Evolutionary conservation across 2,329 filamentous ascomycete species (phyloP).

Genomic region (Botrytis sinoallii): DNA sequence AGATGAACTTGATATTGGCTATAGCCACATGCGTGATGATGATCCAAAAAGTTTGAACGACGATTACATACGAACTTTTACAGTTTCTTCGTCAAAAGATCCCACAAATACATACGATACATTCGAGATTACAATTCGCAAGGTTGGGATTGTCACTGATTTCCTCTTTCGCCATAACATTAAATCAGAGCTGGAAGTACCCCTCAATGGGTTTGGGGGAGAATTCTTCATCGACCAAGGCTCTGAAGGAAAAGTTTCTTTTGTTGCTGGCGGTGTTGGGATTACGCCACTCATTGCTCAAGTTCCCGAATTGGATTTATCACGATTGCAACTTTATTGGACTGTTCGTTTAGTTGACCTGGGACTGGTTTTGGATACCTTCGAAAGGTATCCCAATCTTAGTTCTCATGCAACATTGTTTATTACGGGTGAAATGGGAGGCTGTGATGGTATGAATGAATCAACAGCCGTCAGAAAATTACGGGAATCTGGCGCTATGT

Average conservation of each 20-base stretch:
- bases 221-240: constrained; percentile 47
- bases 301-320: constrained; percentile 49
- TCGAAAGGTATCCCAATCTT: constrained; percentile 53
- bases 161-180: constrained; percentile 60
- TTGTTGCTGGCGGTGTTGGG: constrained; percentile 76
- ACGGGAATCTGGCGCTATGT: constrained; percentile 33
- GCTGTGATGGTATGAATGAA: constrained; percentile 8
- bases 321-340: constrained; percentile 62
- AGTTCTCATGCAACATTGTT: constrained; percentile 57
- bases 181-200: constrained; percentile 56
- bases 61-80: constrained; percentile 81
- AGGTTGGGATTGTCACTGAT: constrained; percentile 65
- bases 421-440: constrained; percentile 50
- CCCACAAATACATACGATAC: constrained; percentile 26
- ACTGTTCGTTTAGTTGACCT: constrained; percentile 61
- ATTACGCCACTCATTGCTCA: constrained; percentile 80
- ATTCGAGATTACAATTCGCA: constrained; percentile 70
- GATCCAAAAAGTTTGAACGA: constrained; percentile 80
- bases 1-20: constrained; percentile 67
- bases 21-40: constrained; percentile 78
- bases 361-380: constrained; percentile 56
- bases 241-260: constrained; percentile 44
- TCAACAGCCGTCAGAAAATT: constrained; percentile 27
- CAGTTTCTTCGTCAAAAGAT: constrained; percentile 57
- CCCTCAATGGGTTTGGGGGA: constrained; percentile 72